A percentile compares a stretch with the other conserved stretches of the same genome.
phyloP scores from a whole-genome alignment of 176 grass and related monocot genomes.

The Oryza brachyantha region DNA sequence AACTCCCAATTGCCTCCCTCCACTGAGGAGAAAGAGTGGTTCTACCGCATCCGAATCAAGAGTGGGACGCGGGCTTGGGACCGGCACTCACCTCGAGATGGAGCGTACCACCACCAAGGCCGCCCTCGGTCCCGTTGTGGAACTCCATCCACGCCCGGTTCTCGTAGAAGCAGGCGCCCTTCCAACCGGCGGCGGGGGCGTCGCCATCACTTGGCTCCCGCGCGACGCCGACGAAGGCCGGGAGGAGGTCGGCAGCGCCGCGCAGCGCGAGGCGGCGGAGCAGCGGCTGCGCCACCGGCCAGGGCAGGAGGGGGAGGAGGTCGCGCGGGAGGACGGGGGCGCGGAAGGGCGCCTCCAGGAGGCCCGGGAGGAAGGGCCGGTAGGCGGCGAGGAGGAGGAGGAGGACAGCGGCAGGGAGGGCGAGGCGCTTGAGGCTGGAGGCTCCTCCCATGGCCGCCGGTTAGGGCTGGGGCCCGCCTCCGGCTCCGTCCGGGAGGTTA shows the following conservation, averaged over 20 bases:
- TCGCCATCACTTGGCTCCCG: slow-evolving; percentile 12
- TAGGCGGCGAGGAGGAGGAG: slow-evolving; percentile 17
- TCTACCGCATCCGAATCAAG: background rate
- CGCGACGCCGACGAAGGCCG: slow-evolving; percentile 77
- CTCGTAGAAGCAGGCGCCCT: slow-evolving; percentile 94
- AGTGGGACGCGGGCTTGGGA: background rate
- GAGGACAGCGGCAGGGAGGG: slow-evolving; percentile 11
- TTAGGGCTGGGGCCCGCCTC: background rate
- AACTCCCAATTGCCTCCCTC: background rate
- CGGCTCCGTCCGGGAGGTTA: too few species aligned
- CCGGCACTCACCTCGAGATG: slow-evolving; percentile 57
- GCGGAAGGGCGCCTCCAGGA: slow-evolving; percentile 19
- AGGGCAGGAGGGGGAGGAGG: slow-evolving; percentile 77
- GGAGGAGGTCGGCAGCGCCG: slow-evolving; percentile 66
- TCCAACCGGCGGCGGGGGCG: slow-evolving; percentile 49
- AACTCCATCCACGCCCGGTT: slow-evolving; percentile 72
- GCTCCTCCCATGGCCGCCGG: slow-evolving; percentile 40
- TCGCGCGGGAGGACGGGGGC: slow-evolving; percentile 50
- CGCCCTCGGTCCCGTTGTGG: slow-evolving; percentile 38
- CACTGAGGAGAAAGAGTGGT: background rate
- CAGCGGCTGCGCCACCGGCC: slow-evolving; percentile 43
- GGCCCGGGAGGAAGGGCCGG: background rate
- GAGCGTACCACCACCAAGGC: slow-evolving; percentile 40
- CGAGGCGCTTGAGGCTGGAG: slow-evolving; percentile 27
- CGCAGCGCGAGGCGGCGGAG: slow-evolving; percentile 61